Evolutionary conservation across 2,329 filamentous ascomycete genomes (phyloP).

Genomic region (Botrytis fragariae): DNA sequence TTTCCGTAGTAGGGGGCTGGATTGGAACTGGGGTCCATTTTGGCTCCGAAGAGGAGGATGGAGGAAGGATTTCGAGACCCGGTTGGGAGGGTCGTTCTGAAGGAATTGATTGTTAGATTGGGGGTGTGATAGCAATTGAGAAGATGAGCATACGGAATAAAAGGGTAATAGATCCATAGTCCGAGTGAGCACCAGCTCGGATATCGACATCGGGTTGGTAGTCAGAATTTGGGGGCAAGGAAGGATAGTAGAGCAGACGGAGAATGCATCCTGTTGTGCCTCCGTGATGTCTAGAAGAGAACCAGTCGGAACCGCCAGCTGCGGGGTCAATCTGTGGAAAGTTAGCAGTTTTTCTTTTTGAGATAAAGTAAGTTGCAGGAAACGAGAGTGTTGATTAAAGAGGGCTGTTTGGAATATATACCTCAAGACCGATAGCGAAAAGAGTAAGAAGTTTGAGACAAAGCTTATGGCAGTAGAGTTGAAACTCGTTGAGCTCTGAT

Average conservation of each 20-base stretch:
- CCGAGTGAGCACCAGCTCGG: constrained; percentile 86
- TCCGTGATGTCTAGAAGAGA: constrained; percentile 59
- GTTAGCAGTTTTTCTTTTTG: not conserved
- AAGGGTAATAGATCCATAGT: constrained; percentile 68
- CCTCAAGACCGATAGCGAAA: constrained; percentile 73
- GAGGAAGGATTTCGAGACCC: constrained; percentile 77
- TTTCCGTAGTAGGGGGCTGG: constrained; percentile 57
- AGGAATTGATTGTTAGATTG: not conserved
- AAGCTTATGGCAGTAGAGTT: constrained; percentile 66
- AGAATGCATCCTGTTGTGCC: constrained; percentile 49
- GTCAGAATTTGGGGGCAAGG: constrained; percentile 43
- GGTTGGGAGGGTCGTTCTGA: constrained; percentile 70
- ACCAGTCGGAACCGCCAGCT: constrained; percentile 41
- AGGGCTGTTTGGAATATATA: constrained; percentile 35
- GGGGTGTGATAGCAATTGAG: not conserved
- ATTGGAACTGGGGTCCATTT: constrained; percentile 66
- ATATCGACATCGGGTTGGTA: constrained; percentile 60
- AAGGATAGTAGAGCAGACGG: constrained; percentile 71
- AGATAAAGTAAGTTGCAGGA: not conserved
- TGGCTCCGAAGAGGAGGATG: constrained; percentile 41
- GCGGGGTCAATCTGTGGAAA: constrained; percentile 29
- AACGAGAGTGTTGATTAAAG: not conserved
- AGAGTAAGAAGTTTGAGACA: constrained; percentile 72
- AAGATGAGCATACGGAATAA: constrained; percentile 59
- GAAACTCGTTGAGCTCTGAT: constrained; percentile 63